Evolutionary conservation across 148 eudicot genomes (phyloP).

Genomic region (Chenopodium suecicum): DNA sequence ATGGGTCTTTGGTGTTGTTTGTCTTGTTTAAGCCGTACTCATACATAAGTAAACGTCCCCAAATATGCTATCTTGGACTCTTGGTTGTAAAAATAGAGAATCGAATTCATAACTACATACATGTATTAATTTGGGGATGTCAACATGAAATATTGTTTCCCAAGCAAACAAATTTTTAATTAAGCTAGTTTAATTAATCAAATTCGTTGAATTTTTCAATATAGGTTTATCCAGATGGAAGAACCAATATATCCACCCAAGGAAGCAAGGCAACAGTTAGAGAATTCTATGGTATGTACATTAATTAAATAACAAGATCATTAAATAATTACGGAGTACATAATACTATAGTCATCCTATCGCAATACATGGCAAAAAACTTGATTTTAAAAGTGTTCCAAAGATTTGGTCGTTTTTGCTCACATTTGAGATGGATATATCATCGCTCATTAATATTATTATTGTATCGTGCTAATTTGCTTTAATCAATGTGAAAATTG

Average conservation of each 20-base stretch:
- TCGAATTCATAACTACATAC: background rate
- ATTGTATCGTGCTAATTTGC: background rate
- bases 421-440: background rate
- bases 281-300: constrained; percentile 71
- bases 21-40: background rate
- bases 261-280: constrained; percentile 64
- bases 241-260: constrained; percentile 41
- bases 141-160: background rate
- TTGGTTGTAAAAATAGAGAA: background rate
- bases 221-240: constrained; percentile 64
- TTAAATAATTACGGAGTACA: background rate
- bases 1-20: background rate
- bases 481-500: background rate
- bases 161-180: background rate
- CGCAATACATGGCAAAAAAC: too few relatives aligned
- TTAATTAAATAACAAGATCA: background rate
- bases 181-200: constrained; percentile 3
- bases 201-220: background rate
- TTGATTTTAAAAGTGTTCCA: too few relatives aligned
- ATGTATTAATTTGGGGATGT: background rate
- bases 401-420: background rate
- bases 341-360: too few relatives aligned
- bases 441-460: background rate
- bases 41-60: background rate
- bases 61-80: background rate